Evolutionary conservation across 805 yeast genomes (phyloP).

Genomic region (Saturnispora saitoi): DNA sequence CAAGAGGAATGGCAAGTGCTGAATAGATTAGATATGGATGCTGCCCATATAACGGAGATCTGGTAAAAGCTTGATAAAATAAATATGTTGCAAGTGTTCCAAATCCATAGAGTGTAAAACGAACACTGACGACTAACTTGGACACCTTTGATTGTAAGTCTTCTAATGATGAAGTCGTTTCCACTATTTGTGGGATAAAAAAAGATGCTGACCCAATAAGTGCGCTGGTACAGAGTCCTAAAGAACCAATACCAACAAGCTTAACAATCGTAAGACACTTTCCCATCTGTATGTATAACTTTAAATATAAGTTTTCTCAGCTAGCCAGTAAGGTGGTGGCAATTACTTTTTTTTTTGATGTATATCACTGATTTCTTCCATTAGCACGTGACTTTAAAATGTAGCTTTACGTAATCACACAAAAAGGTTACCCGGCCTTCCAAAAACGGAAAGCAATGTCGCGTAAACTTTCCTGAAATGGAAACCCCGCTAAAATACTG

Average conservation of each 20-base stretch:
- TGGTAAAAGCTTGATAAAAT: conserved; percentile 46
- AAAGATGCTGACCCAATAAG: conserved; percentile 26
- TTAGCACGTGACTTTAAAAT: too few species aligned
- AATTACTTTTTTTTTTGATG: too few species aligned
- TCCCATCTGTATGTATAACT: conserved; percentile 32
- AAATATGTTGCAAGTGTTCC: conserved; percentile 43
- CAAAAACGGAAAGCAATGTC: too few species aligned
- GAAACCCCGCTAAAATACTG: too few species aligned
- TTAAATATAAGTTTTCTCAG: too few species aligned
- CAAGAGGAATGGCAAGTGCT: conserved; percentile 43
- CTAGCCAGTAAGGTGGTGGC: too few species aligned
- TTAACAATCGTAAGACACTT: conserved; percentile 50
- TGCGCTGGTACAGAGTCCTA: conserved; percentile 56
- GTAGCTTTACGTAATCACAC: too few species aligned
- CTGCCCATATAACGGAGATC: conserved; percentile 45
- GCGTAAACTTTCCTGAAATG: too few species aligned
- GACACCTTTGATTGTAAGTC: background rate
- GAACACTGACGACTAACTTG: conserved; percentile 14
- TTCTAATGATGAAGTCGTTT: background rate
- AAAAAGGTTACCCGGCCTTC: too few species aligned
- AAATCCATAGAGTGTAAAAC: conserved; percentile 24
- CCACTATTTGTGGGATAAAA: background rate
- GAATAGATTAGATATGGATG: conserved; percentile 72
- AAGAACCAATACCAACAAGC: conserved; percentile 53
- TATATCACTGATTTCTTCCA: background rate